Percentiles rank a stretch among this genome's conserved stretches.
phyloP scores from a whole-genome alignment of 441 rosid species.

The Pelargonium myrrhifolium region DNA sequence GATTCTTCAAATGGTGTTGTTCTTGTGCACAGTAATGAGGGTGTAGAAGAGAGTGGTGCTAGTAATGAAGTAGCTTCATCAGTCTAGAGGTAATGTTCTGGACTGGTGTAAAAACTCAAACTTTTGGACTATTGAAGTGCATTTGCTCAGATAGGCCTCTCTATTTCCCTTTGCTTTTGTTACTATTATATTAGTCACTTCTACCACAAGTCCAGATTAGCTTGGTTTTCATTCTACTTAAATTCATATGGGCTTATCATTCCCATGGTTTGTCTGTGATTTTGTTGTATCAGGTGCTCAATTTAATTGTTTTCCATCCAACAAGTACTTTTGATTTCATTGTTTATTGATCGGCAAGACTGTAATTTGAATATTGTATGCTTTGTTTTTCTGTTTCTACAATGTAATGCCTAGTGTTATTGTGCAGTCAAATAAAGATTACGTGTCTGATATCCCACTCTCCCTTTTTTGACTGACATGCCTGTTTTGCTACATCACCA shows the following conservation, averaged over 20 bases:
- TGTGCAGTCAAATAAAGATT: no score
- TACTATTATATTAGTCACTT: background rate
- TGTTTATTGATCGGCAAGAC: background rate
- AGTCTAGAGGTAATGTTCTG: constrained; percentile 76
- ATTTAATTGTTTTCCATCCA: no score
- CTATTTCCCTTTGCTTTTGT: no score
- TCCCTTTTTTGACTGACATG: constrained; percentile 10
- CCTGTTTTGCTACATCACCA: constrained; percentile 5
- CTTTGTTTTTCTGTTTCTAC: background rate
- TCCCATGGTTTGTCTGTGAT: no score
- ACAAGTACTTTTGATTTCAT: no score
- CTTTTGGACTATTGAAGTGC: constrained; percentile 68
- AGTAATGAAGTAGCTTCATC: constrained; percentile 78
- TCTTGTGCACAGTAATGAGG: constrained; percentile 87
- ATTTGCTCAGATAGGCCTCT: no score
- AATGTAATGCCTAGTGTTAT: background rate
- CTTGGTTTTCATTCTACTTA: background rate
- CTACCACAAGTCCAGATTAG: background rate
- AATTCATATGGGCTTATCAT: background rate
- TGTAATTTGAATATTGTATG: background rate
- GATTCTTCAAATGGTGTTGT: constrained; percentile 87
- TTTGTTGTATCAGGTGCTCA: no score
- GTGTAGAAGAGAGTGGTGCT: constrained; percentile 98
- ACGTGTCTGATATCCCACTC: no score
- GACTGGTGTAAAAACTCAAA: constrained; percentile 65